A percentile compares a stretch with the other conserved stretches of the same genome.
Evolutionary conservation across 345 rosid species (phyloP).

Genomic region (Rhizophora mangle): DNA sequence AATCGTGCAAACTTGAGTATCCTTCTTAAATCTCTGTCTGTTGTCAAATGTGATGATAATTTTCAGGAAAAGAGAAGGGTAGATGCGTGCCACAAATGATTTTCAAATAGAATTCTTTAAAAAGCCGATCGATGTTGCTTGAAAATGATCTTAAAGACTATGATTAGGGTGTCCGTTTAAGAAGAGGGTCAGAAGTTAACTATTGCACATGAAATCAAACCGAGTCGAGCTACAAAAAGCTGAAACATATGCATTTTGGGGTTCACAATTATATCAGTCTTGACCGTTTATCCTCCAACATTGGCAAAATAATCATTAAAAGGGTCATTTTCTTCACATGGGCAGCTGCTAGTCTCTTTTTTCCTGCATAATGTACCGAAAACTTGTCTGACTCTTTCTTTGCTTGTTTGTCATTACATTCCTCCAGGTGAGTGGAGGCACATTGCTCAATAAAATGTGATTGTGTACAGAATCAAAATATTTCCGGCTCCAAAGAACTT

Average conservation of each 20-base stretch:
- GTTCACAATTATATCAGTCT: background rate
- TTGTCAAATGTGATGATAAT: no score
- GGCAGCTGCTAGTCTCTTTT: constrained; percentile 6
- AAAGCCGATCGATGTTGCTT: background rate
- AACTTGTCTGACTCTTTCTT: background rate
- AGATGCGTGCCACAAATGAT: background rate
- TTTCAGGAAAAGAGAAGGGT: no score
- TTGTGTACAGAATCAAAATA: background rate
- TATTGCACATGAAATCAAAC: background rate
- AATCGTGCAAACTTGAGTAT: no score
- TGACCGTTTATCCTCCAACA: constrained; percentile 17
- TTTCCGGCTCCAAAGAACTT: constrained; percentile 2
- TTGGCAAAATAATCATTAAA: constrained; percentile 11
- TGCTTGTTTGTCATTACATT: constrained; percentile 14
- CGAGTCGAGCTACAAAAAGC: no score
- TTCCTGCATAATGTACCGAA: background rate
- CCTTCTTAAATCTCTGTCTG: no score
- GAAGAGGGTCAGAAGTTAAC: background rate
- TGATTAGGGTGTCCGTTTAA: background rate
- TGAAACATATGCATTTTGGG: background rate
- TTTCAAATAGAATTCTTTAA: background rate
- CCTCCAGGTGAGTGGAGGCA: background rate
- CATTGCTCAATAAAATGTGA: background rate
- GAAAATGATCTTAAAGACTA: background rate
- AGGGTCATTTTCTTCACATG: constrained; percentile 20